phyloP scores from a whole-genome alignment of 176 grass and related monocot species.

The Triticum dicoccoides region DNA sequence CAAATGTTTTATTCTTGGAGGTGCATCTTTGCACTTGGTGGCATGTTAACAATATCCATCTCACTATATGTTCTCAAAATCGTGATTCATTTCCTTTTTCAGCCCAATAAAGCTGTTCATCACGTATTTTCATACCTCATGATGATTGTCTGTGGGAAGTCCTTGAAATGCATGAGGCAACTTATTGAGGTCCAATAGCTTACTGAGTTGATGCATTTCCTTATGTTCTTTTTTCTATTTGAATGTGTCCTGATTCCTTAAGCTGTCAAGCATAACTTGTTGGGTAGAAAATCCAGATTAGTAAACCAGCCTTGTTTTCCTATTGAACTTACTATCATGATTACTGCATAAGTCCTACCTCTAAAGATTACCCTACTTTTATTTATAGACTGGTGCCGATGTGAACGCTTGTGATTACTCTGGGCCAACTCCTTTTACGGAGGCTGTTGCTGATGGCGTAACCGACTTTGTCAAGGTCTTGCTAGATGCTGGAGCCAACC shows the following conservation, averaged over 20 bases:
- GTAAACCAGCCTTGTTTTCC: background rate
- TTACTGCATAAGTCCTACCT: background rate
- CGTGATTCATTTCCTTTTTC: background rate
- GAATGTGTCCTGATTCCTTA: background rate
- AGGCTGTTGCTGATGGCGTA: slow-evolving; percentile 6
- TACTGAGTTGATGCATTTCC: background rate
- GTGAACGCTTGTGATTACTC: slow-evolving; percentile 7
- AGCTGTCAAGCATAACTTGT: background rate
- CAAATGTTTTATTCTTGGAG: background rate
- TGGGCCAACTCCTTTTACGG: background rate
- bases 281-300: background rate
- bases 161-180: slow-evolving; percentile 26
- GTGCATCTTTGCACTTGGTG: background rate
- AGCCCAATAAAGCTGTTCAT: slow-evolving; percentile 14
- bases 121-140: slow-evolving; percentile 17
- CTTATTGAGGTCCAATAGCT: slow-evolving; percentile 18
- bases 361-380: background rate
- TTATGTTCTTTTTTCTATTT: background rate
- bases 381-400: slow-evolving; percentile 48
- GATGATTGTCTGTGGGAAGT: background rate
- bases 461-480: slow-evolving; percentile 33
- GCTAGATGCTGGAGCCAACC: slow-evolving; percentile 41
- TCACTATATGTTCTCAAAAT: background rate
- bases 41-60: background rate
- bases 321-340: background rate